Evolutionary conservation across 2,329 filamentous ascomycete genomes (phyloP).

Genomic region (Exophiala viscosa): DNA sequence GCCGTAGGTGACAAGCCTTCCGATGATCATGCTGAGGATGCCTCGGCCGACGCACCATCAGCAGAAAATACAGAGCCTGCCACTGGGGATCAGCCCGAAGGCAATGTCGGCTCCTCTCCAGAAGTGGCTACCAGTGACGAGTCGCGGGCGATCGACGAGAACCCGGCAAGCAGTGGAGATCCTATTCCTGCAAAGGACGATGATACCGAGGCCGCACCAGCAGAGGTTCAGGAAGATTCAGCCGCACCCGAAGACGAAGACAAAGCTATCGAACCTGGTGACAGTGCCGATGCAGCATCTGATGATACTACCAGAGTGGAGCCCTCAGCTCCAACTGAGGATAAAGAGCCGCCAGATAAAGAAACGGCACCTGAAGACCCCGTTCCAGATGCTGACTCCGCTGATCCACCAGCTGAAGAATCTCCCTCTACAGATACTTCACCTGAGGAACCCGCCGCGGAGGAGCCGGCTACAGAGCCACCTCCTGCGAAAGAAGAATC

Average conservation of each 20-base stretch:
- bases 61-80: conserved; percentile 19
- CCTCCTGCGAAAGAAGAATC: conserved; percentile 22
- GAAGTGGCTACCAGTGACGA: conserved; percentile 16
- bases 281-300: too few relatives aligned
- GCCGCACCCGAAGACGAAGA: conserved; percentile 29
- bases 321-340: conserved; percentile 18
- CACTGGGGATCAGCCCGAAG: too few relatives aligned
- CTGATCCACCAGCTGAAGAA: conserved; percentile 10
- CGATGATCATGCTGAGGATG: conserved; percentile 9
- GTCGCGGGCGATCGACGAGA: conserved; percentile 18
- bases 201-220: neutral
- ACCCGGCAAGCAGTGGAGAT: conserved; percentile 13
- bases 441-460: conserved; percentile 7
- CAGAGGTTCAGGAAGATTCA: too few relatives aligned
- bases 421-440: conserved; percentile 10
- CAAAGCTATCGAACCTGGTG: conserved; percentile 20
- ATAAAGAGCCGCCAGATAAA: conserved; percentile 6
- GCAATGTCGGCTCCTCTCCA: neutral
- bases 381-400: conserved; percentile 10
- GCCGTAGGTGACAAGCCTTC: conserved; percentile 14
- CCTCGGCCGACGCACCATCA: conserved; percentile 26
- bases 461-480: conserved; percentile 5
- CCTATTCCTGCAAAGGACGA: conserved; percentile 7
- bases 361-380: conserved; percentile 6
- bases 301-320: too few relatives aligned